Evolutionary conservation across 2,329 filamentous ascomycete genomes (phyloP), one percentile per base, ranked within the genome.

Genomic region (Hypocreales sp.): DNA sequence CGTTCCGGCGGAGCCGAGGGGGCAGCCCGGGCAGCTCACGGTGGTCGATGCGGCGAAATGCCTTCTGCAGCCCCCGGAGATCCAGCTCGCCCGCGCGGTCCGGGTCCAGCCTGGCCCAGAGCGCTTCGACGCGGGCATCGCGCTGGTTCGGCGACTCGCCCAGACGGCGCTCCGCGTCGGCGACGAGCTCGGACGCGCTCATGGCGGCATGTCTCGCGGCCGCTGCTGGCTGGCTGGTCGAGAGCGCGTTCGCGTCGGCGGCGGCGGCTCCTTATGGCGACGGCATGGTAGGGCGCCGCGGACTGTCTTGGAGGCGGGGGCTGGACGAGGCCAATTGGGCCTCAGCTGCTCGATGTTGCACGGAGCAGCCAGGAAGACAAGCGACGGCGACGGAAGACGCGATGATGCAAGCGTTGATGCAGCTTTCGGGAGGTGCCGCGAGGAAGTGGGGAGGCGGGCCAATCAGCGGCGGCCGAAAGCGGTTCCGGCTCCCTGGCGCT

Each of bases 41-140:
- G 51, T 98, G 90, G 51, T 95, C 86, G 45, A 95, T 83, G 53
- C 75, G 80, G 50, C 65, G 73, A 46, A 98, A 58, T 4, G 87
- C 90, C 56, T 74, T 81, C 56, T 86, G 79, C 40, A 98, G 60
- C 18, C 74, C 84, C 50, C 78, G 74, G 38, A 92, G 61, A 55
- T 95, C 86, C 42, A 98, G 64, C 50, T 82, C 75, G 32, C 82
- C 82, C 42, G 77, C 74, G 32, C 67, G 65, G 38, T 73, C 69
- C 38, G 77, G 76, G 52, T 92, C 84, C 39, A 98, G 68, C 44
- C 71, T 75, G 47, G 60, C 62, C 86, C 87, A 95, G 45, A 95
- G 70, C 50, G 74, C 67, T 56, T 83, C 76, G 43, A 94, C 71
- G 45, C 86, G 72, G 53, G 72, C 68, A 58, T 92, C 81, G 48